Evolutionary conservation across 768 basidiomycete genomes (phyloP), one percentile per base, ranked within the genome.

Genomic region (Sarcodon aspratus): DNA sequence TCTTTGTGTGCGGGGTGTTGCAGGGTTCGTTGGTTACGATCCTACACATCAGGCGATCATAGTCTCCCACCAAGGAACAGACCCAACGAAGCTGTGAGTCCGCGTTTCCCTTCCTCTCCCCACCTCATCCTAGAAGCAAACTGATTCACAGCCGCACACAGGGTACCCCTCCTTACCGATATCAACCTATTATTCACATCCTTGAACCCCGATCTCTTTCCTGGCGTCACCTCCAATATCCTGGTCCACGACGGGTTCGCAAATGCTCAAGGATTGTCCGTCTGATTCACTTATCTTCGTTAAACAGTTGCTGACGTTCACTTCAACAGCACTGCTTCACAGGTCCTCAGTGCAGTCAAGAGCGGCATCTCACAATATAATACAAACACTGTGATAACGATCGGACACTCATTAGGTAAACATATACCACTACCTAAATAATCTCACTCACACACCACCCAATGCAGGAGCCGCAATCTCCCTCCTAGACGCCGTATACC

Each of bases 21-120:
- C 45, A 77, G 76, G 75, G 75, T 76, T 63, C 47, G 76, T 78
- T 31, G 76, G 76, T n/a, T 78, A 65, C 51, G 71, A 71, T 49
- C 68, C 74, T 0, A 58, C 52, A 1, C 55, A 70, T 33, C 46
- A 58, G 18, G 62, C 55, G 0, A 62, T 67, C 36, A 61, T 69
- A 36, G 68, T 69, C 3, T 56, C 63, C 7, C 67, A 70, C 51
- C 65, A 69, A 48, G 69, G 69, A 8, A 69, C 69, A 6, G 54
- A 70, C 44, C 53, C 63, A 13, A 44, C 31, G 8, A 18, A 63
- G 42, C 38, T 69, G 67, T 67, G 33, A 48, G 63, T 48, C 44
- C 36, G n/a, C 10, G 21, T 9, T 45, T 17, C 9, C 13, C 36
- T 13, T 6, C n/a, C n/a, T n/a, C n/a, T n/a, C n/a, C n/a, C n/a